These are phyloP conservation scores for Agaricus subrufescens DNA, from an alignment of 768 basidiomycete species.

Conservation along the genomic window DNA sequence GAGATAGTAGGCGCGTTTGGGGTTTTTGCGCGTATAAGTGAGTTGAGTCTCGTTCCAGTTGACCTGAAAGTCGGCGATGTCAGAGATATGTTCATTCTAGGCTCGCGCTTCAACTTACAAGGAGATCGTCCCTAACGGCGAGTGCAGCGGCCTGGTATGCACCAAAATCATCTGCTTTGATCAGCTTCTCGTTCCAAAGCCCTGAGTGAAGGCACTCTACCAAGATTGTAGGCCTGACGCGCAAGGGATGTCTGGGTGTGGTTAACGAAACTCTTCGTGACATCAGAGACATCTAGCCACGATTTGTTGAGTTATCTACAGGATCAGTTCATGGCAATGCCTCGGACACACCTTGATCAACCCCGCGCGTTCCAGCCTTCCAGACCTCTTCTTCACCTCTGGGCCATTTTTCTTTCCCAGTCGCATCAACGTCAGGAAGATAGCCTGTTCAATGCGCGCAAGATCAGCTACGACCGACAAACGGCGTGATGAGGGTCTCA, in stretches of 20 bases:
- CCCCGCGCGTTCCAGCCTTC: conserved; percentile 55
- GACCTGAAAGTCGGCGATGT: conserved; percentile 33
- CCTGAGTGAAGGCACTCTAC: conserved; percentile 23
- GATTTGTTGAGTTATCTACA: neutral
- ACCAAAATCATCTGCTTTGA: conserved; percentile 58
- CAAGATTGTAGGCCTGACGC: conserved; percentile 86
- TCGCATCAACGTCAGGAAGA: conserved; percentile 68
- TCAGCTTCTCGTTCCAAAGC: neutral
- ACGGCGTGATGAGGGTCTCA: conserved; percentile 18
- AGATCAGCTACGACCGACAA: neutral
- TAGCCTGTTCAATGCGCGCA: conserved; percentile 45
- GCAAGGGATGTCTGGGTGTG: conserved; percentile 89
- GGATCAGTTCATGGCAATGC: conserved; percentile 2
- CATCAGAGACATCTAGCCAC: conserved; percentile 46
- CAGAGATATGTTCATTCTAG: conserved; percentile 9
- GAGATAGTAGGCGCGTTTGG: conserved; percentile 92
- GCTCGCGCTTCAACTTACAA: conserved; percentile 39
- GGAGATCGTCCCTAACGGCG: conserved; percentile 81
- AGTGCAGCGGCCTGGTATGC: conserved; percentile 92
- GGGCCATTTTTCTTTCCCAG: conserved; percentile 84
- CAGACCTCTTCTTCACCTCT: conserved; percentile 72
- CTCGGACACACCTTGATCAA: conserved; percentile 55
- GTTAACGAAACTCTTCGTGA: conserved; percentile 73
- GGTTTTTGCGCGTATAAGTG: conserved; percentile 72
- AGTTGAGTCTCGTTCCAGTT: conserved; percentile 87